phyloP scores from a whole-genome alignment of 371 early-diverging fungal species.

The Syncephalastrum racemosum region DNA sequence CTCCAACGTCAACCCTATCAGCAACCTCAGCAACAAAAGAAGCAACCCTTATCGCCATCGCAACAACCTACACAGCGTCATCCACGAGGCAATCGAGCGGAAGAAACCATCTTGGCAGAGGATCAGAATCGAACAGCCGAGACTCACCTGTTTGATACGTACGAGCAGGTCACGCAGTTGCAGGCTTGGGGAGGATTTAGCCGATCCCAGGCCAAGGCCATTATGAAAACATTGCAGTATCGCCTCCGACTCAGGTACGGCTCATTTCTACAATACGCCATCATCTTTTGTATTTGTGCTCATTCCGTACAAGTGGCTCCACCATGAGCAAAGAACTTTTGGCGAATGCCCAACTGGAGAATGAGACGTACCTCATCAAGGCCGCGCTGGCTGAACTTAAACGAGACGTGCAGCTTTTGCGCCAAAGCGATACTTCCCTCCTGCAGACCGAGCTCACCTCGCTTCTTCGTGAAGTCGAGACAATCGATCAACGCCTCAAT shows the following conservation, averaged over 20 bases:
- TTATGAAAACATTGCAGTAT: conserved; percentile 23
- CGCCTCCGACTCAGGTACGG: conserved; percentile 15
- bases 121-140: background rate
- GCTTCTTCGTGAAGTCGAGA: conserved; percentile 71
- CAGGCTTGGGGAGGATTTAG: conserved; percentile 20
- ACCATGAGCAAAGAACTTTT: conserved; percentile 6
- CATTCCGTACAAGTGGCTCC: conserved; percentile 3
- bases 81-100: no score
- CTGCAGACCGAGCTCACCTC: conserved; percentile 65
- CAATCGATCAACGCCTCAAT: conserved; percentile 61
- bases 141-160: conserved; percentile 20
- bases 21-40: no score
- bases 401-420: conserved; percentile 74
- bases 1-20: no score
- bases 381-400: conserved; percentile 75
- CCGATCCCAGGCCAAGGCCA: conserved; percentile 13
- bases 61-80: no score
- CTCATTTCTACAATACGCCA: background rate
- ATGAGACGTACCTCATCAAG: conserved; percentile 60
- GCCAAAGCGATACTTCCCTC: conserved; percentile 75
- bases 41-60: no score
- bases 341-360: conserved; percentile 20
- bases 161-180: conserved; percentile 14
- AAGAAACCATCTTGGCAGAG: no score
- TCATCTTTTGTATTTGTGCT: conserved; percentile 2